Conservation (phyloP, 768 basidiomycete species). For the Exsudoporus frostii region DNA sequence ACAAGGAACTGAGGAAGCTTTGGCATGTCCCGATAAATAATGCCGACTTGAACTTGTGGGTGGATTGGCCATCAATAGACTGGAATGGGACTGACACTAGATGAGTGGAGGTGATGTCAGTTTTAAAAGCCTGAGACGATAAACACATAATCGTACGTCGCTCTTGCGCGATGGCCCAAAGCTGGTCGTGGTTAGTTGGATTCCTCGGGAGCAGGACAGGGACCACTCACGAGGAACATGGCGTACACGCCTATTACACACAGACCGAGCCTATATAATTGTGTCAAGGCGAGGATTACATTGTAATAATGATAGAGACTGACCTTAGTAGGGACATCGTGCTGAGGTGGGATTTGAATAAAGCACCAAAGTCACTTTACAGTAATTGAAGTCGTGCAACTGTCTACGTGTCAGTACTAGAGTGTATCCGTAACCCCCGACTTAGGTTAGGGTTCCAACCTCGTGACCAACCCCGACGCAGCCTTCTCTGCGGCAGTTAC, state of each 20-base stretch:
- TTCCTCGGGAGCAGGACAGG: background rate
- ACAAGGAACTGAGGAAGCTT: slow-evolving; percentile 71
- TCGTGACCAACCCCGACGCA: too few species aligned
- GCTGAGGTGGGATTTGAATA: background rate
- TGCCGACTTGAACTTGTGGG: slow-evolving; percentile 80
- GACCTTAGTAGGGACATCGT: slow-evolving; percentile 29
- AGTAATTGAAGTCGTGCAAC: background rate
- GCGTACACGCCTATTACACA: slow-evolving; percentile 90
- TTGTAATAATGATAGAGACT: background rate
- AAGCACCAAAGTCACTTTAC: background rate
- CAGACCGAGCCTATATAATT: slow-evolving; percentile 50
- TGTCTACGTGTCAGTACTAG: slow-evolving; percentile 29
- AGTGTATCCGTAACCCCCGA: slow-evolving; percentile 14
- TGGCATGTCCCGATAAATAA: slow-evolving; percentile 85
- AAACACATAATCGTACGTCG: slow-evolving; percentile 52
- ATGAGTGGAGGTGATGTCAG: slow-evolving; percentile 1
- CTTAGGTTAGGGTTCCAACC: slow-evolving; percentile 14
- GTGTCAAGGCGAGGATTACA: background rate
- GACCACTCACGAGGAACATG: slow-evolving; percentile 75
- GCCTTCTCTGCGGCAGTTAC: background rate
- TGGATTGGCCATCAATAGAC: slow-evolving; percentile 55
- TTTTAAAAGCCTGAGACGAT: background rate
- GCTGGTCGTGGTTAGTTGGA: slow-evolving; percentile 38
- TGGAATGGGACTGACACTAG: slow-evolving; percentile 84
- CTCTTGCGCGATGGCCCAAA: slow-evolving; percentile 95